phyloP scores from a whole-genome alignment of 768 basidiomycete species.

The Mycena pura region DNA sequence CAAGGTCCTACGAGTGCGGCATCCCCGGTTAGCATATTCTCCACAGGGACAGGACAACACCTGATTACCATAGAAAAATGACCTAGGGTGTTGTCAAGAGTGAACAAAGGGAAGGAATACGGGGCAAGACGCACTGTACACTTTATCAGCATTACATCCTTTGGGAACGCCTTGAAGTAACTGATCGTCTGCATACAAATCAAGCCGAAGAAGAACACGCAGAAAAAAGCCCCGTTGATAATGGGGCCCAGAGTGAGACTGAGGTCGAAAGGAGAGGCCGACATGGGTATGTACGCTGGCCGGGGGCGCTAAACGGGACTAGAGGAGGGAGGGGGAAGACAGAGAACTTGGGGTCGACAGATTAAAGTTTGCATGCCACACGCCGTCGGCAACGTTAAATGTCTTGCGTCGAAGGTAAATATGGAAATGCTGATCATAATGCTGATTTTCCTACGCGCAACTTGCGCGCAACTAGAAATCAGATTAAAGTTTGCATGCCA shows the following conservation, averaged over 20 bases:
- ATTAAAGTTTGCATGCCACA: too few relatives aligned
- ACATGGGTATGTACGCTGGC: too few relatives aligned
- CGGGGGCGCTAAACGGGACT: too few relatives aligned
- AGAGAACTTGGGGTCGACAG: too few relatives aligned
- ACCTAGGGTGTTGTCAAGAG: conserved; percentile 4
- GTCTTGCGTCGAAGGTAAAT: too few relatives aligned
- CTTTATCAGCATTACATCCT: conserved; percentile 14
- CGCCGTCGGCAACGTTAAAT: too few relatives aligned
- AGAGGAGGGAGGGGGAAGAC: too few relatives aligned
- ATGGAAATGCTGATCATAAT: too few relatives aligned
- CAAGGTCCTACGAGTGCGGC: neutral
- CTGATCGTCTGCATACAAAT: conserved; percentile 19
- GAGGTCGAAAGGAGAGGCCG: too few relatives aligned
- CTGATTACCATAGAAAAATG: conserved; percentile 16
- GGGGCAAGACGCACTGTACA: conserved; percentile 1
- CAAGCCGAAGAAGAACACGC: conserved; percentile 20
- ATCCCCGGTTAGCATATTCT: neutral
- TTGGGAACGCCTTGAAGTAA: conserved; percentile 19
- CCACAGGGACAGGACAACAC: neutral
- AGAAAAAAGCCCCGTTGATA: neutral
- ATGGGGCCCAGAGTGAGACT: conserved; percentile 5
- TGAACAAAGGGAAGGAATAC: neutral
- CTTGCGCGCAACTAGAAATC: too few relatives aligned
- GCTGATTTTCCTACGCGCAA: too few relatives aligned
- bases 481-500: too few relatives aligned